Conservation (phyloP, 768 basidiomycete species). For the Cystoderma amianthinum region DNA sequence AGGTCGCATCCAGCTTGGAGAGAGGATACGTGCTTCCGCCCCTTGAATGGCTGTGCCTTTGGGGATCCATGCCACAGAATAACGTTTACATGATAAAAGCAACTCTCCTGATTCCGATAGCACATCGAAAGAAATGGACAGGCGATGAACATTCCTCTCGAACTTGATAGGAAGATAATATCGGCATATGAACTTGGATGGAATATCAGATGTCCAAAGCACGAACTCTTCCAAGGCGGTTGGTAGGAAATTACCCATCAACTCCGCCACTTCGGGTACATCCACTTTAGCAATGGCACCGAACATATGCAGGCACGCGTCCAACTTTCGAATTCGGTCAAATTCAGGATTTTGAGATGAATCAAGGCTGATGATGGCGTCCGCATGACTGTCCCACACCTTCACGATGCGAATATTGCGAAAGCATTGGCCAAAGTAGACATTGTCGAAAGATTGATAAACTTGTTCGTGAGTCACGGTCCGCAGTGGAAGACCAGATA, state of each 20-base stretch:
- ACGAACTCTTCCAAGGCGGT: slow-evolving; percentile 21
- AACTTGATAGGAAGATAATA: slow-evolving; percentile 23
- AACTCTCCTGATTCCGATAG: slow-evolving; percentile 19
- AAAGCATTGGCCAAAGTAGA: slow-evolving; percentile 24
- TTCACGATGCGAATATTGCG: slow-evolving; percentile 19
- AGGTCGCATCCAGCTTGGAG: slow-evolving; percentile 13
- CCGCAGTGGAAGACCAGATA: neutral
- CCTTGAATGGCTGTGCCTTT: slow-evolving; percentile 15
- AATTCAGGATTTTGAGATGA: slow-evolving; percentile 13
- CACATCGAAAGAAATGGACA: slow-evolving; percentile 21
- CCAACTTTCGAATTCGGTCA: slow-evolving; percentile 24
- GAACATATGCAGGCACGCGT: slow-evolving; percentile 27
- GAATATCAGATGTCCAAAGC: slow-evolving; percentile 17
- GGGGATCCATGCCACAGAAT: slow-evolving; percentile 26
- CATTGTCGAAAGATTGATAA: slow-evolving; percentile 22
- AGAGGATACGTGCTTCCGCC: neutral
- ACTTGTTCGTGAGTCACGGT: slow-evolving; percentile 6
- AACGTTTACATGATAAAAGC: slow-evolving; percentile 22
- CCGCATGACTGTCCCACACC: slow-evolving; percentile 22
- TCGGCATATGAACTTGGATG: slow-evolving; percentile 22
- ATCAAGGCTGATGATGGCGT: slow-evolving; percentile 17
- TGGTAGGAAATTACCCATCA: slow-evolving; percentile 22
- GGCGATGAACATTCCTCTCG: slow-evolving; percentile 16
- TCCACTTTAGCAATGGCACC: slow-evolving; percentile 16
- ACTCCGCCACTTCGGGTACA: slow-evolving; percentile 14